Evolutionary conservation across 306 rosid genomes (phyloP), one percentile per base, ranked within the genome.

Genomic region (Chamaecrista fasciculata): DNA sequence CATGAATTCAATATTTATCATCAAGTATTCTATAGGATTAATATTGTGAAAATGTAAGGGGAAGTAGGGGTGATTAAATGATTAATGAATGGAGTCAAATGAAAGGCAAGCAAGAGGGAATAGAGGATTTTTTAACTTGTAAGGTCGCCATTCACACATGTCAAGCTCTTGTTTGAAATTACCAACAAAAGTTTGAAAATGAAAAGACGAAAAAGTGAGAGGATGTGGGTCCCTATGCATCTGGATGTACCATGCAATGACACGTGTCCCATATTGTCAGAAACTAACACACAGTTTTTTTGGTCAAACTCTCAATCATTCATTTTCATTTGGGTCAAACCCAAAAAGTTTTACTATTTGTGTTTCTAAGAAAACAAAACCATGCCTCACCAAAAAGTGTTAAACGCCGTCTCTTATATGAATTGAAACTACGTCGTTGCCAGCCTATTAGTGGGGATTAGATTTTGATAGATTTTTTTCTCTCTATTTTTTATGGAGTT

Each of bases 31-130:
- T 33, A 33, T 33, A 33, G 36, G 4, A 33, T 3, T 33, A 2
- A 33, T 3, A 7, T 37, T 37, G 43, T 7, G 12, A 37, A 37
- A 37, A 37, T 37, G 43, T 0, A 7, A 42, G 39, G 18, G 66
- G 19, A 2, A 18, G 59, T n/a, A n/a, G 71, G 23, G 15, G 70
- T 76, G 79, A 81, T 81, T 76, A 67, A n/a, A 75, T 69, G 87
- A 81, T 74, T 81, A 83, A 84, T 79, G 75, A 86, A 76, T 78
- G 80, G 85, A 86, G 89, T 84, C 89, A 77, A 72, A 86, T 86
- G 75, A 84, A 86, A 79, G 91, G 85, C 91, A 86, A 83, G 91
- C 86, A 86, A 81, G 51, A 40, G 5, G 43, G 43, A 10, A 52
- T 5, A 33, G 4, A 33, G 36, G 60, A 75, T 77, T 82, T 80